Conservation (phyloP, 148 eudicot genomes). For the Selenicereus undatus region DNA sequence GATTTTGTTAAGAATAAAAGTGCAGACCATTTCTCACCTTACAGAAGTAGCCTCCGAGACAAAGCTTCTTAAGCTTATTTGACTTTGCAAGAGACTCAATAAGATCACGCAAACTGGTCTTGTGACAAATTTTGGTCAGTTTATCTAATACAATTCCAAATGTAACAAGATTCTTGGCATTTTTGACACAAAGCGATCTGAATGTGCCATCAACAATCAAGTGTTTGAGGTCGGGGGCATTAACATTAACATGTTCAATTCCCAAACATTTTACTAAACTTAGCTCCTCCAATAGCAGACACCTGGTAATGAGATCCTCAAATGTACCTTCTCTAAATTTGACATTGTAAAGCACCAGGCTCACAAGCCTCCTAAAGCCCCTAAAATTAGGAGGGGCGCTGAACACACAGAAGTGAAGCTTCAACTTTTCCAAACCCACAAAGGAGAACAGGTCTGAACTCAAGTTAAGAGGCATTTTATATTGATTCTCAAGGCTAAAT, state of each 20-base stretch:
- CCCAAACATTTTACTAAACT: constrained; percentile 6
- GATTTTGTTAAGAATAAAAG: background rate
- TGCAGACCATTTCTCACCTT: constrained; percentile 18
- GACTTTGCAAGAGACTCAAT: constrained; percentile 20
- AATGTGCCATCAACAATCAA: constrained; percentile 22
- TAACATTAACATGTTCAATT: constrained; percentile 16
- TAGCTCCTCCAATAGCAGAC: constrained; percentile 19
- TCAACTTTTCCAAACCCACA: constrained; percentile 22
- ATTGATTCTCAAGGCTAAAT: constrained; percentile 18
- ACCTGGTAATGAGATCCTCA: constrained; percentile 12
- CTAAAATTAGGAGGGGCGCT: constrained; percentile 12
- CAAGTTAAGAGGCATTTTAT: background rate
- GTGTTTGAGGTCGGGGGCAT: constrained; percentile 16
- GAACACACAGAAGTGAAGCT: constrained; percentile 3
- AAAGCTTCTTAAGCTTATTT: constrained; percentile 22
- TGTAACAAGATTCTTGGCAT: constrained; percentile 16
- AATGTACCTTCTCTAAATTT: background rate
- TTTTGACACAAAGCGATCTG: constrained; percentile 17
- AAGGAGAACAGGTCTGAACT: constrained; percentile 22
- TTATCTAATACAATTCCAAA: constrained; percentile 7
- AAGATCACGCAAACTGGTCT: constrained; percentile 11
- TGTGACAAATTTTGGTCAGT: background rate
- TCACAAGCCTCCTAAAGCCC: constrained; percentile 24
- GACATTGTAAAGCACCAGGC: constrained; percentile 19
- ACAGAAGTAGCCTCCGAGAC: constrained; percentile 15